phyloP scores from a whole-genome alignment of 805 yeast species.

The Saccharomyces paradoxus region DNA sequence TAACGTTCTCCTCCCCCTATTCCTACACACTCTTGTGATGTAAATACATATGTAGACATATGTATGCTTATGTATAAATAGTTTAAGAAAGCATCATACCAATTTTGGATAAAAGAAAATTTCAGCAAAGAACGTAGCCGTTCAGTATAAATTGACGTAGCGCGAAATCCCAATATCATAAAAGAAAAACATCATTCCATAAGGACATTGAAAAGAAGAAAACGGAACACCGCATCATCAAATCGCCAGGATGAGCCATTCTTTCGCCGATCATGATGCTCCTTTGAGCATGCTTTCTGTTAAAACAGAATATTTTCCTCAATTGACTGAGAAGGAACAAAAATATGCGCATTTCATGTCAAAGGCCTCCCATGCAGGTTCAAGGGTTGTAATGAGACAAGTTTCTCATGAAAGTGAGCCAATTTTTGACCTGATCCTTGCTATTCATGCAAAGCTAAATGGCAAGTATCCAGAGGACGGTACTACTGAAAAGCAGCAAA shows the following conservation, averaged over 20 bases:
- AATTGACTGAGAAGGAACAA: slow-evolving; percentile 50
- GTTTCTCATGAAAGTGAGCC: slow-evolving; percentile 76
- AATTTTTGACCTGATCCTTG: slow-evolving; percentile 62
- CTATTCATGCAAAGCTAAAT: slow-evolving; percentile 43
- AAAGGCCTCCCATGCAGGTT: slow-evolving; percentile 77
- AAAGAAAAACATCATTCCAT: background rate
- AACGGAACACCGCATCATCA: background rate
- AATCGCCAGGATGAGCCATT: slow-evolving; percentile 6
- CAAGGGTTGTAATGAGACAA: slow-evolving; percentile 69
- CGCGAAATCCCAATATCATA: background rate
- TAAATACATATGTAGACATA: background rate
- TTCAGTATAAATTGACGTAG: background rate
- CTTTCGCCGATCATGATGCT: slow-evolving; percentile 52
- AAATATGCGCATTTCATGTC: slow-evolving; percentile 78
- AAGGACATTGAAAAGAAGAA: background rate
- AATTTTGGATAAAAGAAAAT: background rate
- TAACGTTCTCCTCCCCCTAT: background rate
- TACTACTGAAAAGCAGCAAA: slow-evolving; percentile 26
- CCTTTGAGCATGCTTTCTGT: slow-evolving; percentile 69
- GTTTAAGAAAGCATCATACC: background rate
- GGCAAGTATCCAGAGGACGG: slow-evolving; percentile 37
- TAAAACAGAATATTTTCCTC: slow-evolving; percentile 47
- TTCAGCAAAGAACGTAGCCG: background rate
- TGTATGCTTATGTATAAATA: background rate
- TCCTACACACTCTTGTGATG: background rate